Base-by-base conservation (phyloP, 805 yeast genomes). In the Pichia sporocuriosa region DNA sequence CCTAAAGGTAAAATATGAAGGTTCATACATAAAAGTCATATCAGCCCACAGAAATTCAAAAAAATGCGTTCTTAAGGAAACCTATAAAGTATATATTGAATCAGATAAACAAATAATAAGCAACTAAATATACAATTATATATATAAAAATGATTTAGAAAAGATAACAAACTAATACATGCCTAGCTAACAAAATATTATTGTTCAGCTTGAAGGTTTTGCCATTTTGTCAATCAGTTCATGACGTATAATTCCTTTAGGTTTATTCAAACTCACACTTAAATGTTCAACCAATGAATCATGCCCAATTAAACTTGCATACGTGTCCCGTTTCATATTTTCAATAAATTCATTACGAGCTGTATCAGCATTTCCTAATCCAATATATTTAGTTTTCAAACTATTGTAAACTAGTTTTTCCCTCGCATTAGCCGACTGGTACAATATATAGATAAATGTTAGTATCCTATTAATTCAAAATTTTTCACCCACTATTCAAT, bases 361-460 rank as follows among this genome's bases (percentile, higher is more conserved):
- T 0, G 94, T 87, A 40, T 77, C 79, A 9, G 88, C 70, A 54
- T 77, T 71, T 0, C 96, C 96, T 1, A 89, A 59, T 2, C 95
- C 95, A 19, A 81, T 66, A 55, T 83, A 78, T 53, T 81, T 77
- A 32, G 76, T 55, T 52, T 78, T 79, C 22, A 38, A 13, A 6
- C 32, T 32, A n/a, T 34, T 28, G 24, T 43, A 43, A 6, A 34
- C 11, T 22, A 16, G 26, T 26, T 37, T 31, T n/a, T 43, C 45
- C 13, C 32, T 42, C 4, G 30, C 15, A 9, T 35, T 35, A 8
- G 24, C 37, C 4, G 37, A 24, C 37, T 35, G 24, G 17, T 2
- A 16, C 26, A 11, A 8, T 24, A 26, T 26, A 12, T 26, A 6
- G 13, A n/a, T n/a, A n/a, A n/a, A n/a, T 7, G 29, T 26, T 26